Conservation (phyloP, 768 basidiomycete species). For the Russula olivacea region DNA sequence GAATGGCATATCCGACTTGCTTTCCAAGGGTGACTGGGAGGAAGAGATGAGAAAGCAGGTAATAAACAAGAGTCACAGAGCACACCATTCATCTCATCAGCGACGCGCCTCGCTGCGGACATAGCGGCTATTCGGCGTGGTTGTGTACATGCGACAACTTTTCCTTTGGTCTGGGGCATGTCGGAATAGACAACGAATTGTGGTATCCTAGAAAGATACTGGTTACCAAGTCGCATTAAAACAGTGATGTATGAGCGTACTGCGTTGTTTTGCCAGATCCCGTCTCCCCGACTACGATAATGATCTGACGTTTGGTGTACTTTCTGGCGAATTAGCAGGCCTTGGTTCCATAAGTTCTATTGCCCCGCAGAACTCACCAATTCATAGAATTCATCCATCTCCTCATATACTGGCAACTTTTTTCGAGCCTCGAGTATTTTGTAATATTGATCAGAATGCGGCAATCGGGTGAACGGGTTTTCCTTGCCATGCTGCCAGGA, state of each 20-base stretch:
- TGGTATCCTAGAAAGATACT: constrained; percentile 61
- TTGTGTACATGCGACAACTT: constrained; percentile 94
- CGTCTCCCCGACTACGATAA: constrained; percentile 89
- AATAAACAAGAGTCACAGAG: constrained; percentile 17
- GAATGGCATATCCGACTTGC: constrained; percentile 95
- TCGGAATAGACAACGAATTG: constrained; percentile 95
- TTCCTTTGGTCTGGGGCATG: constrained; percentile 81
- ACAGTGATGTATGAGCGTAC: constrained; percentile 39
- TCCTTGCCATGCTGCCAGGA: constrained; percentile 58
- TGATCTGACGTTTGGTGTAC: constrained; percentile 78
- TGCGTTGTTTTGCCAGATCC: constrained; percentile 96
- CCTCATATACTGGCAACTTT: constrained; percentile 84
- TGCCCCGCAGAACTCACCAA: constrained; percentile 54
- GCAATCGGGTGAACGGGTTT: constrained; percentile 84
- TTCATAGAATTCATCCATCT: constrained; percentile 89
- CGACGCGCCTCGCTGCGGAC: constrained; percentile 97
- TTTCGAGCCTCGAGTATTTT: constrained; percentile 82
- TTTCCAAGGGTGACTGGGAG: constrained; percentile 78
- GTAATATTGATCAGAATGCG: constrained; percentile 72
- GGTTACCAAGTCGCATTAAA: not conserved
- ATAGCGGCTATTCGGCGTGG: constrained; percentile 94
- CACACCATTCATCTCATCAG: constrained; percentile 98
- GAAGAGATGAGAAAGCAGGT: constrained; percentile 11
- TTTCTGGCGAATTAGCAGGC: constrained; percentile 34
- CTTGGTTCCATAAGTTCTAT: constrained; percentile 28